These are phyloP conservation scores for Dichotomocladium elegans DNA, from an alignment of 371 early-diverging fungal species.

Conservation along the genomic window DNA sequence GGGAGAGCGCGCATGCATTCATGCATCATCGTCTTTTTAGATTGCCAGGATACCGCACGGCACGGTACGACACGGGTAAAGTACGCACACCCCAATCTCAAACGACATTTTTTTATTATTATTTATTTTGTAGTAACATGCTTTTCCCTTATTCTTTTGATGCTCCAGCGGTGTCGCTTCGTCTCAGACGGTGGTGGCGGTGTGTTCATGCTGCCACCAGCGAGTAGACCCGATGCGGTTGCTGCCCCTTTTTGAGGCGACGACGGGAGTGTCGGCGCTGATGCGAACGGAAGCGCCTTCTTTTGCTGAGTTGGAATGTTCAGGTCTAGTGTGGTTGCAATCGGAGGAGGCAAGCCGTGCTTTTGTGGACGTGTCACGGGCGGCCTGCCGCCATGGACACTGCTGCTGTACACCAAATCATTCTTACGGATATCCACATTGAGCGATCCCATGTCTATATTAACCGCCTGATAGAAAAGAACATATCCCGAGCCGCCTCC, in stretches of 20 bases:
- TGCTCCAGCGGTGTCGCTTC: slow-evolving; percentile 30
- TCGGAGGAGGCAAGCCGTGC: slow-evolving; percentile 10
- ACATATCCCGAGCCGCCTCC: slow-evolving; percentile 82
- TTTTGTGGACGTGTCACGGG: neutral
- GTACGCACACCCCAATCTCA: too few species aligned
- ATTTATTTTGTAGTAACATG: too few species aligned
- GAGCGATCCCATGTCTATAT: slow-evolving; percentile 38
- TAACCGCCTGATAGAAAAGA: slow-evolving; percentile 71
- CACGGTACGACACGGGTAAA: too few species aligned
- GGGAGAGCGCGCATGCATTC: too few species aligned
- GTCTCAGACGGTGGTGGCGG: too few species aligned
- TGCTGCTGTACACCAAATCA: slow-evolving; percentile 7
- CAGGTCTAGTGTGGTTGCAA: neutral
- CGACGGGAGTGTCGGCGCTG: neutral
- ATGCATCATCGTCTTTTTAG: too few species aligned
- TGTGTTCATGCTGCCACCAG: too few species aligned
- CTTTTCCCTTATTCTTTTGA: slow-evolving; percentile 20
- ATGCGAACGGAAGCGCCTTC: too few species aligned
- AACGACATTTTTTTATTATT: too few species aligned
- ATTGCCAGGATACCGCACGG: too few species aligned
- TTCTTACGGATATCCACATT: slow-evolving; percentile 21
- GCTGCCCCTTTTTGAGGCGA: neutral
- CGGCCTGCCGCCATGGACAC: neutral
- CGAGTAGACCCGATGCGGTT: too few species aligned
- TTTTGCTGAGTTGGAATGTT: too few species aligned